A percentile compares a stretch with the other conserved stretches of the same genome.
These are phyloP conservation scores for Amesomyces nigricolor DNA, from an alignment of 2,329 filamentous ascomycete species.

Conservation along the genomic window DNA sequence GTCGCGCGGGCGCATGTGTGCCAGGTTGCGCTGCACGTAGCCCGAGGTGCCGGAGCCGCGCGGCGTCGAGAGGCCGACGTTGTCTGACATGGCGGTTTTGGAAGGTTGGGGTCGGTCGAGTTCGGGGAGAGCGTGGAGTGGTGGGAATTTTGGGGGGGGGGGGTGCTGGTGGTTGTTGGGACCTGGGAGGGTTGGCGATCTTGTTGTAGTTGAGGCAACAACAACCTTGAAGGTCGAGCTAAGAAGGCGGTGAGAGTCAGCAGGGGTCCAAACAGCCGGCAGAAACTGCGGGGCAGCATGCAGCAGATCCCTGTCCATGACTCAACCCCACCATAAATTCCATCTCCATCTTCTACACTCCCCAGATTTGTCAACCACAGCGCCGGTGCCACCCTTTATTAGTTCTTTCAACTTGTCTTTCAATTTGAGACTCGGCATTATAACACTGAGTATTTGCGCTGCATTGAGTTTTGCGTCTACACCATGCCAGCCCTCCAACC, in stretches of 20 bases:
- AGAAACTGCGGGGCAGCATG: constrained; percentile 17
- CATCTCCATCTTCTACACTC: background rate
- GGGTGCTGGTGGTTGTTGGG: too few species aligned
- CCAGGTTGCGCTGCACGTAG: constrained; percentile 94
- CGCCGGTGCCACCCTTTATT: background rate
- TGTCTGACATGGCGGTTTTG: constrained; percentile 69
- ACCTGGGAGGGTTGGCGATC: background rate
- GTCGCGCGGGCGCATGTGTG: constrained; percentile 80
- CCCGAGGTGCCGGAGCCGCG: constrained; percentile 94
- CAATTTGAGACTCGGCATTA: too few species aligned
- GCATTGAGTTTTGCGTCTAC: background rate
- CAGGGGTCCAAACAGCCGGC: constrained; percentile 2
- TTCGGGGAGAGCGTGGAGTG: background rate
- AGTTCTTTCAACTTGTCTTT: too few species aligned
- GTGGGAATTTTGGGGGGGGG: background rate
- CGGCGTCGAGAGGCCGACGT: constrained; percentile 91
- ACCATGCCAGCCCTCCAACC: constrained; percentile 32
- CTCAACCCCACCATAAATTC: constrained; percentile 19
- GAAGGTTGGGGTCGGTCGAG: background rate
- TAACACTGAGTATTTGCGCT: background rate
- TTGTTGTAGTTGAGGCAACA: background rate
- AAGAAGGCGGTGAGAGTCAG: constrained; percentile 14
- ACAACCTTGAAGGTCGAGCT: background rate
- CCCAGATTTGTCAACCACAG: background rate
- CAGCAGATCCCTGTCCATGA: constrained; percentile 7